Evolutionary conservation across 768 basidiomycete species (phyloP).

Genomic region (Pleurotus giganteus): DNA sequence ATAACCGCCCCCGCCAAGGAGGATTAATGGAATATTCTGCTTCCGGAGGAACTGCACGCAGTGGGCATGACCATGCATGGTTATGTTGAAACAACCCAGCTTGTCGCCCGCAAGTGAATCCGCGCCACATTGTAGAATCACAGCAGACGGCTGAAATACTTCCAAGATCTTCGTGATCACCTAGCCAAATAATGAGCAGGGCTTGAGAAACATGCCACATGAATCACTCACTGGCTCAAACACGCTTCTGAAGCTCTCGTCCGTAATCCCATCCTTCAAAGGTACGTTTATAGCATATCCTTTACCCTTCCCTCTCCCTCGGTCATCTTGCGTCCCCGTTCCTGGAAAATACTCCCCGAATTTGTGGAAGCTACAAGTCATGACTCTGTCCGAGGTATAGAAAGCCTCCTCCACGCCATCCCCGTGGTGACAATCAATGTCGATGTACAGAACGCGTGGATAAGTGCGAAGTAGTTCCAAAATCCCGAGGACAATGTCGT

Average conservation of each 20-base stretch:
- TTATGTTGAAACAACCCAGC: constrained; percentile 92
- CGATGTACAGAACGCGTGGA: constrained; percentile 96
- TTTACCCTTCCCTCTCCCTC: constrained; percentile 86
- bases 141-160: constrained; percentile 89
- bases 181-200: constrained; percentile 34
- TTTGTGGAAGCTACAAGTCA: constrained; percentile 98
- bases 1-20: constrained; percentile 97
- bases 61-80: constrained; percentile 97
- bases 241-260: constrained; percentile 91
- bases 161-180: constrained; percentile 94
- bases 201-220: not conserved
- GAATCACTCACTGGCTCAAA: constrained; percentile 81
- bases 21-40: constrained; percentile 89
- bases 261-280: constrained; percentile 89
- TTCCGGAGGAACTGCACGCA: constrained; percentile 97
- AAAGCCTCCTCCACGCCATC: constrained; percentile 99
- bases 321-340: constrained; percentile 61
- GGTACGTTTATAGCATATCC: constrained; percentile 95
- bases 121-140: constrained; percentile 96
- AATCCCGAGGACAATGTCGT: constrained; percentile 97
- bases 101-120: constrained; percentile 97
- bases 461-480: constrained; percentile 92
- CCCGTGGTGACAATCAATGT: constrained; percentile 98
- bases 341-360: constrained; percentile 99
- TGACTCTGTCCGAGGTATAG: constrained; percentile 97